Base-by-base conservation (phyloP, 164 flowering plant species). In the Vitis labrusca region DNA sequence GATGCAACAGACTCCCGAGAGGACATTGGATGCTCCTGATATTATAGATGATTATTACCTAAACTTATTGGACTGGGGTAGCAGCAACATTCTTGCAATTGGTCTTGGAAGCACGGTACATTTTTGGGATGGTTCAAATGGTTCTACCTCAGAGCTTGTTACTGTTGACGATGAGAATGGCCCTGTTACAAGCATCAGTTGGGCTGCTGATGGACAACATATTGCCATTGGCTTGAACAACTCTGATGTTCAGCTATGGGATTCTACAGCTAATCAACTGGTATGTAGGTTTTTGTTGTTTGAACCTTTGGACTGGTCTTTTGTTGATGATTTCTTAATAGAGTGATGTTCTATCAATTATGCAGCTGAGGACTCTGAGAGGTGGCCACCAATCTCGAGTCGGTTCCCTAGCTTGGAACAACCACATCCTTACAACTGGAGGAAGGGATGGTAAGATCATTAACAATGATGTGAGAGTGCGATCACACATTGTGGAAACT, bases 151-250 rank as follows among this genome's bases (percentile, higher is more conserved):
- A 1, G 80, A 78, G 60, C 81, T 78, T 11, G 73, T 78, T 29
- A 75, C 73, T 3, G 13, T 75, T 51, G 74, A 72, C 8, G 79
- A 72, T 7, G 81, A 78, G 50, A 48, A 15, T 49, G 81, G 81
- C 14, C 81, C 81, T 3, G 76, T 78, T 9, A 78, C 81, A 53
- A 75, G 78, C 17, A 67, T 78, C 8, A 75, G 27, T 47, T 78
- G 81, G 81, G 81, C 78, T 52, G 73, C 79, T 10, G 81, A 78
- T 69, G 81, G 78, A 0, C 73, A 71, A 7, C 79, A 75, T 50
- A 64, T 78, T 44, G 81, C 81, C 8, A 27, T 78, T 50, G 81
- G 79, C 16, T 72, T 78, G 65, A 68, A 74, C 69, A 75, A 78
- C 60, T 71, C 81, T 2, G 54, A 75, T 19, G 78, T 78, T 0